These are phyloP conservation scores for Aleurites moluccanus DNA, from an alignment of 441 rosid genomes.

Conservation along the genomic window DNA sequence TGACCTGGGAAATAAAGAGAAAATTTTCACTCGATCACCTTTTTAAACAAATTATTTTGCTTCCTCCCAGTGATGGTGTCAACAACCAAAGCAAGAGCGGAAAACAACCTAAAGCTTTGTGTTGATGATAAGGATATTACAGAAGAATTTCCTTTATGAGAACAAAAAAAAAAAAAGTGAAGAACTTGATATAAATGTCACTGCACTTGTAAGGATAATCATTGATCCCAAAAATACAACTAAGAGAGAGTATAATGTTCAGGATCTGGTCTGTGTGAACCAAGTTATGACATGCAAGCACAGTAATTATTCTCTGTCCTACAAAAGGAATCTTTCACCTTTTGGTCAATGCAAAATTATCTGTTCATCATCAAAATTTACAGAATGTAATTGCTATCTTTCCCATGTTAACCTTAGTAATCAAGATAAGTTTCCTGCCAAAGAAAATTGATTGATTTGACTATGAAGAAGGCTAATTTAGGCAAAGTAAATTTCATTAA, in stretches of 20 bases:
- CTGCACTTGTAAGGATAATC: neutral
- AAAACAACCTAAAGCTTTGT: neutral
- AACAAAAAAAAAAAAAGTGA: neutral
- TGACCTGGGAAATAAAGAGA: slow-evolving; percentile 44
- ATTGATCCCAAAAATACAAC: slow-evolving; percentile 1
- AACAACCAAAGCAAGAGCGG: neutral
- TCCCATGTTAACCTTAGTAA: neutral
- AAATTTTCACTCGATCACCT: neutral
- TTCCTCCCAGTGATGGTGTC: neutral
- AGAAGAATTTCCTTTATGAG: no score
- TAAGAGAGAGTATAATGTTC: neutral
- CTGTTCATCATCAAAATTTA: neutral
- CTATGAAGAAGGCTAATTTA: neutral
- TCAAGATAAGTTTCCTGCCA: neutral
- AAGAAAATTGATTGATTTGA: neutral
- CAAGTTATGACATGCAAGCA: neutral
- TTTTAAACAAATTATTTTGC: neutral
- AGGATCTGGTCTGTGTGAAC: neutral
- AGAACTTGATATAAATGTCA: neutral
- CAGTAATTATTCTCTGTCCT: neutral
- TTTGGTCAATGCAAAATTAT: neutral
- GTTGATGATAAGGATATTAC: neutral
- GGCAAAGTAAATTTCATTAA: neutral
- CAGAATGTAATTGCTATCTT: neutral
- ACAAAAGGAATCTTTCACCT: neutral